These are phyloP conservation scores for Phytophthora sp. DNA, from an alignment of 352 stramenopile species.

Conservation along the genomic window DNA sequence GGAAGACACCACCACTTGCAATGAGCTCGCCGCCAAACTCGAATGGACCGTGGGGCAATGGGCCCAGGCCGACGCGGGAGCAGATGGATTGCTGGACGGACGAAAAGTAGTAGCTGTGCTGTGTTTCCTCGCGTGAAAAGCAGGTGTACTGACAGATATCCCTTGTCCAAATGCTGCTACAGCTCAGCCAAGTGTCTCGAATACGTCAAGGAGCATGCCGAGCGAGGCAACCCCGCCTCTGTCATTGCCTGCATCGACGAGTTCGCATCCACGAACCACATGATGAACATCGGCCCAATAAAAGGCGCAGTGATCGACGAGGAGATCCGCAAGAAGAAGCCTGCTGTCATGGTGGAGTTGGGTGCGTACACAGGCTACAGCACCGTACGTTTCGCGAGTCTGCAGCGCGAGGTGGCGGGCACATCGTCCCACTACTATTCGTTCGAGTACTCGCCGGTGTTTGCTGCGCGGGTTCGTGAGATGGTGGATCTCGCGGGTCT, in stretches of 20 bases:
- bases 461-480: conserved; percentile 44
- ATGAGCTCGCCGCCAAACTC: conserved; percentile 11
- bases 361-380: conserved; percentile 61
- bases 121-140: too few species aligned
- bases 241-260: conserved; percentile 47
- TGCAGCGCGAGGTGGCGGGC: conserved; percentile 41
- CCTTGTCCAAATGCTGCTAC: too few species aligned
- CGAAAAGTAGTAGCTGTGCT: too few species aligned
- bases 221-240: conserved; percentile 36
- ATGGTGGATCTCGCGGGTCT: conserved; percentile 56
- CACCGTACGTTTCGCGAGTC: conserved; percentile 47
- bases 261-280: conserved; percentile 39
- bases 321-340: conserved; percentile 44
- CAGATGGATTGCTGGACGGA: conserved; percentile 13
- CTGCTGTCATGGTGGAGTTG: conserved; percentile 47
- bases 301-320: conserved; percentile 52
- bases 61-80: conserved; percentile 10
- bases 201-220: conserved; percentile 46
- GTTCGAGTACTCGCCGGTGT: conserved; percentile 55
- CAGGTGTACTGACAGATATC: too few species aligned
- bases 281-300: conserved; percentile 52
- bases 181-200: conserved; percentile 43
- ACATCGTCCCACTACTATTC: conserved; percentile 50
- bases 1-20: background rate
- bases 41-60: conserved; percentile 16